phyloP scores from a whole-genome alignment of 306 rosid genomes.

The Vigna reflexopilosa region DNA sequence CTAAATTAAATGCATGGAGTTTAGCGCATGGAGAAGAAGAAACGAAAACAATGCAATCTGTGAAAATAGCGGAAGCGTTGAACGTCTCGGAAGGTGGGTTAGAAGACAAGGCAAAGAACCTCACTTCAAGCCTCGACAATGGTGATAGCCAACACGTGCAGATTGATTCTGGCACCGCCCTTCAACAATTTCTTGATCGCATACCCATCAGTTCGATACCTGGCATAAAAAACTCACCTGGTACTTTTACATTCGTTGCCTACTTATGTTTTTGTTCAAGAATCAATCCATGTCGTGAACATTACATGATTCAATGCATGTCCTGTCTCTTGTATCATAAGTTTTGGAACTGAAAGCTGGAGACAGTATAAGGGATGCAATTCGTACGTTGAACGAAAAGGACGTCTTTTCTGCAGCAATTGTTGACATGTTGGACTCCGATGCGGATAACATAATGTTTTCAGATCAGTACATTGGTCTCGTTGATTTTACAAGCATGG shows the following conservation, averaged over 20 bases:
- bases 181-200: slow-evolving; percentile 63
- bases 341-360: slow-evolving; percentile 69
- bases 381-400: slow-evolving; percentile 52
- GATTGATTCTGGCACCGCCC: slow-evolving; percentile 56
- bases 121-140: slow-evolving; percentile 13
- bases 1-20: background rate
- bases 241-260: slow-evolving; percentile 25
- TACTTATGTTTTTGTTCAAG: slow-evolving; percentile 14
- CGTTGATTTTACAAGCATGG: slow-evolving; percentile 59
- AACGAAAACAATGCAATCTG: slow-evolving; percentile 43
- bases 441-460: slow-evolving; percentile 30
- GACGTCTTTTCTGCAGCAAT: slow-evolving; percentile 55
- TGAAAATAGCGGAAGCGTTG: slow-evolving; percentile 25
- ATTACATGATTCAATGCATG: background rate
- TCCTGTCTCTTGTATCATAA: slow-evolving; percentile 24
- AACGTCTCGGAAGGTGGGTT: slow-evolving; percentile 9
- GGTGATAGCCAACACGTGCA: background rate
- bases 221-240: slow-evolving; percentile 54
- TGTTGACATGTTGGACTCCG: slow-evolving; percentile 44
- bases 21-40: background rate
- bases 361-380: slow-evolving; percentile 61
- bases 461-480: slow-evolving; percentile 57
- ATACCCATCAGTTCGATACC: slow-evolving; percentile 60
- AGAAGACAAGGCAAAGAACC: slow-evolving; percentile 16
- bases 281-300: background rate